Base-by-base conservation (phyloP, 78 protist genomes). In the Tieghemostelium lacteum region DNA sequence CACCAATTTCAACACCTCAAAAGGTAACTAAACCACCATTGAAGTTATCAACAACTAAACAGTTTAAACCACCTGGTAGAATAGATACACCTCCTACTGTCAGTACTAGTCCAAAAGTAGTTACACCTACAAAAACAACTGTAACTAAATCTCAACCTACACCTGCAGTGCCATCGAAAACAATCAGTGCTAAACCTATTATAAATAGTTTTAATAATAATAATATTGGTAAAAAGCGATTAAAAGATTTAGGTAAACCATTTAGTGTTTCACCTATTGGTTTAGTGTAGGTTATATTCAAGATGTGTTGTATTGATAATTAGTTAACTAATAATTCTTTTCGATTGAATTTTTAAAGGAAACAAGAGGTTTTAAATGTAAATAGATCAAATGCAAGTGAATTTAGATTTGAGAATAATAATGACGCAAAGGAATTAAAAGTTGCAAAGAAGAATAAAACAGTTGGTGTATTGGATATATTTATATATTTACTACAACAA, bases 201-300 rank as follows among this genome's bases (percentile, higher is more conserved):
- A 10, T n/a, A 69, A 42, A 2, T n/a, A 69, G 26, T 28, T 3
- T 37, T 19, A 71, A 22, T 31, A 71, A 50, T 22, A 31, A 70
- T 5, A 31, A 67, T 58, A 67, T 50, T 19, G 3, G 31, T 19
- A 42, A 70, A 14, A 0, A 29, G 40, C 20, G 22, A 39, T 26
- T 83, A 22, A 54, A 37, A 60, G 91, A 83, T 14, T 33, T 83
- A 17, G 91, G 91, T 10, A 69, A 29, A 55, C 91, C 91, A 19
- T 83, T 83, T 58, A 29, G 52, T 12, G 8, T 39, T 8, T 55
- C 61, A 26, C 42, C 16, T 17, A 33, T 40, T 37, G 69, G 69
- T 16, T 69, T 83, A 17, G 91, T 83, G 12, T 57, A 57, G 5
- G 63, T 57, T 57, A n/a, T 19, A 19, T 5, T 19, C 14, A 57